A percentile compares a stretch with the other conserved stretches of the same genome.
Conservation (phyloP, 2,329 filamentous ascomycete genomes). For the Trichoderma hamatum region DNA sequence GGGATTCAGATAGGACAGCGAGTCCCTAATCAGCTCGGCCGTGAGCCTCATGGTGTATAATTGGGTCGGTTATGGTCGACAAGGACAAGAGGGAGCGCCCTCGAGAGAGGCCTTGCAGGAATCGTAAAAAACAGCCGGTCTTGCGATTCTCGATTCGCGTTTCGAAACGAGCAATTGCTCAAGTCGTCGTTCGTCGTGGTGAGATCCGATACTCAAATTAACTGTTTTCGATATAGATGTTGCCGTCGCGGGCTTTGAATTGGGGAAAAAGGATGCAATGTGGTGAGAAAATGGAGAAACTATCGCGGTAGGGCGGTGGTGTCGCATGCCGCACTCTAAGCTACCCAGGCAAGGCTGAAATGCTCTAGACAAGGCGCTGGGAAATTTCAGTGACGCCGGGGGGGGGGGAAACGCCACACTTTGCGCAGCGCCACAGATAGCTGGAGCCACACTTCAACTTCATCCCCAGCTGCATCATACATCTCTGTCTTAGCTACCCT, state of each 20-base stretch:
- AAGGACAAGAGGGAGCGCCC: not conserved
- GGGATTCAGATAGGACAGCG: constrained; percentile 97
- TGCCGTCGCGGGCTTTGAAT: not conserved
- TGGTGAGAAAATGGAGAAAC: not conserved
- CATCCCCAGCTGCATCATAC: too few relatives aligned
- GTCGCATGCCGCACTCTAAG: constrained; percentile 14
- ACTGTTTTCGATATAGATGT: too few relatives aligned
- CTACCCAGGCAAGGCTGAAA: constrained; percentile 37
- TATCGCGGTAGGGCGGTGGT: not conserved
- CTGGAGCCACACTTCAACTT: constrained; percentile 4
- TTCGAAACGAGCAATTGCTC: not conserved
- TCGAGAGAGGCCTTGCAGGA: not conserved
- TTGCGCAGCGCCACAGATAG: constrained; percentile 7
- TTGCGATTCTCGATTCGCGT: not conserved
- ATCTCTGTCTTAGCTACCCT: too few relatives aligned
- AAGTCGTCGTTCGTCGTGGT: not conserved
- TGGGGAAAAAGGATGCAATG: not conserved
- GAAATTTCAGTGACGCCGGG: constrained; percentile 37
- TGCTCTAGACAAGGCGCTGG: constrained; percentile 35
- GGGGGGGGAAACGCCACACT: constrained; percentile 27
- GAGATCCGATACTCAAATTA: not conserved
- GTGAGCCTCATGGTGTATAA: constrained; percentile 81
- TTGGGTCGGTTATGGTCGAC: not conserved
- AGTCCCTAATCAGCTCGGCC: constrained; percentile 88
- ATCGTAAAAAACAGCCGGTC: not conserved